These are phyloP conservation scores for Musa beccarii DNA, from an alignment of 176 grass and related monocot genomes.

Conservation along the genomic window DNA sequence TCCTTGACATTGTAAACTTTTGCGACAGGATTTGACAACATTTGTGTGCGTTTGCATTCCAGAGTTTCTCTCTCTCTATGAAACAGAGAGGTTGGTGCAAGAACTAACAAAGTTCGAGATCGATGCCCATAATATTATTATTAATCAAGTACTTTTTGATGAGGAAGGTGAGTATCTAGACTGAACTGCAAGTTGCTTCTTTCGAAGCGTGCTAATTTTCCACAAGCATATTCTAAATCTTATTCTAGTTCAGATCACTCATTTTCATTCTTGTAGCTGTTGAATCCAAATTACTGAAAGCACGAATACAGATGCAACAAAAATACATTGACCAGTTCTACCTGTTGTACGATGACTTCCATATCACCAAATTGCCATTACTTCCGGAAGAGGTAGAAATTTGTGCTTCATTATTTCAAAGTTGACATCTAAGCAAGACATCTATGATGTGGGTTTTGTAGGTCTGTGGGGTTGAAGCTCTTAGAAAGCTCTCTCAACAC, in stretches of 20 bases:
- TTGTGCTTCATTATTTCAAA: background rate
- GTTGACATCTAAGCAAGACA: too few relatives aligned
- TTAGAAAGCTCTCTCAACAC: conserved; percentile 62
- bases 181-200: background rate
- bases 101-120: conserved; percentile 95
- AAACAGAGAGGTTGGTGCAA: conserved; percentile 99
- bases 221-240: background rate
- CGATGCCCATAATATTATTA: conserved; percentile 93
- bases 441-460: conserved; percentile 21
- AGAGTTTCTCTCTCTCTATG: conserved; percentile 98
- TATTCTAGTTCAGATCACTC: background rate
- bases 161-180: conserved; percentile 61
- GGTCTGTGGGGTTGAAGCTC: conserved; percentile 88
- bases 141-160: conserved; percentile 95
- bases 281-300: conserved; percentile 77
- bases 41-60: conserved; percentile 99
- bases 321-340: conserved; percentile 96
- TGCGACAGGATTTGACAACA: conserved; percentile 80
- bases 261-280: conserved; percentile 44
- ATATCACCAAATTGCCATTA: conserved; percentile 94
- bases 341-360: conserved; percentile 96
- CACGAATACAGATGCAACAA: conserved; percentile 88
- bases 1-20: conserved; percentile 8
- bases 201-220: background rate
- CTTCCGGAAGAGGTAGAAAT: conserved; percentile 70